phyloP scores from a whole-genome alignment of 2,329 filamentous ascomycete genomes.

The Periconia sp. region DNA sequence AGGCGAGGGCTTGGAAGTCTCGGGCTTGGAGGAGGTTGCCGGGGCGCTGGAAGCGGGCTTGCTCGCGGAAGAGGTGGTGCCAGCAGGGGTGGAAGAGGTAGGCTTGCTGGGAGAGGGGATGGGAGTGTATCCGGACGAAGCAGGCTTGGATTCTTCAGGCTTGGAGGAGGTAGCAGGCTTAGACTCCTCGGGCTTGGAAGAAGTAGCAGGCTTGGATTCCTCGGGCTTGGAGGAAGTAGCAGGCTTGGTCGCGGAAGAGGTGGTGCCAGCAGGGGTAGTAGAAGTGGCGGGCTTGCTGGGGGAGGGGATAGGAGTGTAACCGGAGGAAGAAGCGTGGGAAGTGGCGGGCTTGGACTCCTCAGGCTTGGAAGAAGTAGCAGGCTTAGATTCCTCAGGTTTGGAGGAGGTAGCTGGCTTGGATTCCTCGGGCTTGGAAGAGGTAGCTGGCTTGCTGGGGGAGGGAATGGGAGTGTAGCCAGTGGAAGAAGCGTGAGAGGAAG shows the following conservation, averaged over 20 bases:
- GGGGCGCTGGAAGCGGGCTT: conserved; percentile 3
- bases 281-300: conserved; percentile 1
- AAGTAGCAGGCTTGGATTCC: conserved; percentile 3
- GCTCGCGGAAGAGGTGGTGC: conserved; percentile 14
- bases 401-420: conserved; percentile 2
- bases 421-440: too few relatives aligned
- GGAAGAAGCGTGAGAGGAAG: conserved; percentile 9
- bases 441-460: conserved; percentile 5
- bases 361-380: not conserved
- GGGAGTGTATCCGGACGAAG: too few relatives aligned
- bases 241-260: conserved; percentile 4
- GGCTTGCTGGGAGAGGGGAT: too few relatives aligned
- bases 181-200: not conserved
- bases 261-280: conserved; percentile 5
- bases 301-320: too few relatives aligned
- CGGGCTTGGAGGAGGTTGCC: conserved; percentile 1
- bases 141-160: not conserved
- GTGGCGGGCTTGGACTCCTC: not conserved
- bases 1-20: conserved; percentile 15
- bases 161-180: not conserved
- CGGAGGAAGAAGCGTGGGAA: not conserved
- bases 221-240: not conserved
- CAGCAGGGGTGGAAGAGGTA: conserved; percentile 1
- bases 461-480: not conserved
- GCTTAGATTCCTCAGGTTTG: not conserved